Conservation (phyloP, 805 yeast genomes). For the Candida pseudofarinosa region DNA sequence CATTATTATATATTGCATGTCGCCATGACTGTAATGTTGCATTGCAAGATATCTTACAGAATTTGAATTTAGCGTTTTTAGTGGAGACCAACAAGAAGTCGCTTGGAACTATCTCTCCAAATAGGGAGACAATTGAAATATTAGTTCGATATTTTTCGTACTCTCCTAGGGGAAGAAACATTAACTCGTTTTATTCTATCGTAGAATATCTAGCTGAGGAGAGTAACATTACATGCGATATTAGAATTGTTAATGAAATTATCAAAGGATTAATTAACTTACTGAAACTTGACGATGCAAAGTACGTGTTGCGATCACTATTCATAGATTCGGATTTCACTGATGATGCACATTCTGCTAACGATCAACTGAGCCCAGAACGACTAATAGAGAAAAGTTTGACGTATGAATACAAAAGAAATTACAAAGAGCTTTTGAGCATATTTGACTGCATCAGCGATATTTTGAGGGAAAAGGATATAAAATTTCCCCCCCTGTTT, state of each 20-base stretch:
- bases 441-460: conserved; percentile 13
- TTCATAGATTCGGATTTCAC: background rate
- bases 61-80: conserved; percentile 5
- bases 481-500: background rate
- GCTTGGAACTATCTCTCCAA: conserved; percentile 8
- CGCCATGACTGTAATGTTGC: conserved; percentile 22
- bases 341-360: background rate
- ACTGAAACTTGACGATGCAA: conserved; percentile 10
- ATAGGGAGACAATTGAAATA: conserved; percentile 15
- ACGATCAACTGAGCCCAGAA: conserved; percentile 1
- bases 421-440: conserved; percentile 12
- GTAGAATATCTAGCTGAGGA: conserved; percentile 4
- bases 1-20: conserved; percentile 24
- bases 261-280: conserved; percentile 12
- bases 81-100: background rate
- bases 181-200: conserved; percentile 3
- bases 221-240: conserved; percentile 10
- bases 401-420: conserved; percentile 16
- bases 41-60: conserved; percentile 16
- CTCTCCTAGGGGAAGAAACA: background rate
- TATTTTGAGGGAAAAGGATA: conserved; percentile 8
- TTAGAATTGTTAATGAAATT: conserved; percentile 15
- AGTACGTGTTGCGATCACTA: conserved; percentile 6
- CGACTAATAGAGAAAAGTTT: conserved; percentile 16
- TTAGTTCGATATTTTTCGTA: conserved; percentile 13